Evolutionary conservation across 1,284 basidiomycete species (phyloP), one percentile per base, ranked within the genome.

Genomic region (Puccinia polysora): DNA sequence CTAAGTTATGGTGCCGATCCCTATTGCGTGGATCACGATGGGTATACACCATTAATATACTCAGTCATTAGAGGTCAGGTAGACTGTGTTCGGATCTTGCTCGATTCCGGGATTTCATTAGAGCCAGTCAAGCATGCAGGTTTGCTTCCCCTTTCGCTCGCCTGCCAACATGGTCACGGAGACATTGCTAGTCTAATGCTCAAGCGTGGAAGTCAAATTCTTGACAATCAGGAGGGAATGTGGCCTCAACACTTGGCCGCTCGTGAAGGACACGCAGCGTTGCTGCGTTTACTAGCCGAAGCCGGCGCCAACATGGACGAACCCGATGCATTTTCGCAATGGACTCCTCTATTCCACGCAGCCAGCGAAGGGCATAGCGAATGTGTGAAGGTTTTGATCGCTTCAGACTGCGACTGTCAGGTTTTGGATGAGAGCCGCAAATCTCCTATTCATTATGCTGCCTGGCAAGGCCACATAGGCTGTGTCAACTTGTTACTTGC

Each of bases 191-290:
- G 86, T 4, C 81, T 95, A 1, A 82, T 99, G 6, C 84, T 94
- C 18, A 82, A 87, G 75, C 85, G 88, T 60, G 89, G 89, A 23
- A 92, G 91, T 4, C 85, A 84, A 65, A 89, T 90, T 75, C 78
- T 89, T 28, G 85, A 92, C 2, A 97, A 97, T 79, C 90, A 87
- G 62, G 97, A 95, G 75, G 96, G 96, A 18, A 89, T 97, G 78
- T 95, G 89, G 78, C 94, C 96, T 0, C 90, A 96, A 77, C 95
- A 98, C 81, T 86, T 98, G n/a, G 96, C 96, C 25, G 94, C 94
- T n/a, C 87, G 90, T 73, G 90, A 93, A 77, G 96, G 96, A 0
- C 94, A 97, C 77, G 85, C 85, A 4, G 86, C 88, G 30, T 87
- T 96, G 28, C 91, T 94, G 77, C 84, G 83, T 69, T 80, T 95